Evolutionary conservation across 306 rosid species (phyloP).

Genomic region (Mimosa bimucronata): DNA sequence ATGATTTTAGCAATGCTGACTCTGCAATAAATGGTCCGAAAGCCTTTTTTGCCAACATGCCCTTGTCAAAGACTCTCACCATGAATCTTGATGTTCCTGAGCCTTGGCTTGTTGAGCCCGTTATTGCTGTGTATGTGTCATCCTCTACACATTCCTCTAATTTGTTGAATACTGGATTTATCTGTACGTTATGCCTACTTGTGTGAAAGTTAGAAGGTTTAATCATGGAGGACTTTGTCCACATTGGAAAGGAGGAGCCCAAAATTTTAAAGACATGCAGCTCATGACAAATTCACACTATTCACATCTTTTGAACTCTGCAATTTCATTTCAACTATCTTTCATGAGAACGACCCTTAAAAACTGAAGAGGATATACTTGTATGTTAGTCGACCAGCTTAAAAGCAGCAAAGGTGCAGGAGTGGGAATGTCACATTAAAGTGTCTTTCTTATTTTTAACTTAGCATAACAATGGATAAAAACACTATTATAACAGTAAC

Average conservation of each 20-base stretch:
- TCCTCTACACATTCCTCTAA: constrained; percentile 20
- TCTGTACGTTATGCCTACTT: constrained; percentile 25
- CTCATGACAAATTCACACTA: neutral
- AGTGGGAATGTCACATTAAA: neutral
- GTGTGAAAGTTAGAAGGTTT: constrained; percentile 5
- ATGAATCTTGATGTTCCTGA: constrained; percentile 99
- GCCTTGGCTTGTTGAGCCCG: constrained; percentile 99
- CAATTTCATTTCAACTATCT: neutral
- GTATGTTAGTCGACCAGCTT: constrained; percentile 25
- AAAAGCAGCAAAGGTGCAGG: constrained; percentile 12
- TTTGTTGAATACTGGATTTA: constrained; percentile 11
- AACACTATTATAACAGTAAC: too few species aligned
- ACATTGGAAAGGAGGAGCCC: neutral
- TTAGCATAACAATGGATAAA: constrained; percentile 14
- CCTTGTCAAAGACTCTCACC: constrained; percentile 92
- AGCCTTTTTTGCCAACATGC: constrained; percentile 98
- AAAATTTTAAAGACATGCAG: neutral
- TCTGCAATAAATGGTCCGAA: constrained; percentile 84
- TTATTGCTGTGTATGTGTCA: constrained; percentile 78
- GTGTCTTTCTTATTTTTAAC: constrained; percentile 18
- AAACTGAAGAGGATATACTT: neutral
- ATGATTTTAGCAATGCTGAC: constrained; percentile 83
- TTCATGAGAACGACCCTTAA: neutral
- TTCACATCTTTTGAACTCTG: neutral
- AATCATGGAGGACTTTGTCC: neutral